Evolutionary conservation across 2,329 filamentous ascomycete genomes (phyloP), one percentile per base, ranked within the genome.

Genomic region (Dactylonectria macrodidyma): DNA sequence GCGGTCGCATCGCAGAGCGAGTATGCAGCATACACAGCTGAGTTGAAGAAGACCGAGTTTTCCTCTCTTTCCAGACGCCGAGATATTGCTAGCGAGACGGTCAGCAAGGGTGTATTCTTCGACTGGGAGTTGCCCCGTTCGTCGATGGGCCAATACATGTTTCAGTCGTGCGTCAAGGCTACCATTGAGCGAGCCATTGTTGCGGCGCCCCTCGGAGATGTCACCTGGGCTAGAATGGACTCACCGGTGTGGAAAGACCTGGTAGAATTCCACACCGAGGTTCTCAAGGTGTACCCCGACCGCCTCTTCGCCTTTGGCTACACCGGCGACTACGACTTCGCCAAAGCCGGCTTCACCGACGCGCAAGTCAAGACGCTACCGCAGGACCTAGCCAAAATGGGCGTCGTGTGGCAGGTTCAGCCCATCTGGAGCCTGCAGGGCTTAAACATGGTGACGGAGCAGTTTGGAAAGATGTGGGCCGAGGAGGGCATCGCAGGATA

Each of bases 381-480:
- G 26, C 67, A 69, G 30, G 79, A 81, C 55, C 56, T 82, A 61
- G 79, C 81, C 62, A 79, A 80, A 69, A 73, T 81, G 67, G 78
- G 80, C 9, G 72, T 83, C 7, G 78, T 79, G 4, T 83, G 80
- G 81, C 81, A 83, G 63, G 79, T 83, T 1, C 81, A 83, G 76
- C 81, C 81, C 2, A 81, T 83, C 60, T 82, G 79, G 78, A 73
- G 73, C 26, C 58, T 81, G 12, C 77, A 79, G 48, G 81, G 81
- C 0, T 65, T 66, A 7, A 81, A 81, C 62, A 69, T 78, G 59
- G 70, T 73, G 16, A 77, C 79, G 4, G 78, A 81, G 59, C 71
- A 77, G 67, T 80, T 81, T 70, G 73, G 74, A 14, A 74, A 78
- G 67, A 65, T 77, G 58, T 82, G 78, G 79, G 72, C 68, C 26